These are phyloP conservation scores for Populus hybrid DNA, from an alignment of 441 rosid species.

Conservation along the genomic window DNA sequence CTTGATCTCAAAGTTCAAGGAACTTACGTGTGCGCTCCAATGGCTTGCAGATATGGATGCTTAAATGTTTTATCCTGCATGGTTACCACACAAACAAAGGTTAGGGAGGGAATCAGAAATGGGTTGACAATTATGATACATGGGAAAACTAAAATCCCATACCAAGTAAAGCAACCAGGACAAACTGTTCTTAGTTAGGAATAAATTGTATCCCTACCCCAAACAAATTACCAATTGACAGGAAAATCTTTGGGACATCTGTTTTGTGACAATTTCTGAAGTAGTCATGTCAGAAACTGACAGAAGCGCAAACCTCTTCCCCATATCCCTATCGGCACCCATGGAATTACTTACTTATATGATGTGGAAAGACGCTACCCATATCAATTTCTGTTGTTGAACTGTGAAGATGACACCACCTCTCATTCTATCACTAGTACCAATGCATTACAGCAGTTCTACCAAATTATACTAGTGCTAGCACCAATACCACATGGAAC, in stretches of 20 bases:
- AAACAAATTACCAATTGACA: not conserved
- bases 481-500: too few relatives aligned
- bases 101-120: constrained; percentile 14
- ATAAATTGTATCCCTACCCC: not conserved
- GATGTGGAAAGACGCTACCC: not conserved
- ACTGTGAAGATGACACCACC: not conserved
- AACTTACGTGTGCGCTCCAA: constrained; percentile 93
- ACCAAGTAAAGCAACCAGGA: not conserved
- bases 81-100: constrained; percentile 18
- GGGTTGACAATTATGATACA: not conserved
- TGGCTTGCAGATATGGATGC: constrained; percentile 94
- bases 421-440: not conserved
- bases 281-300: not conserved
- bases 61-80: constrained; percentile 92
- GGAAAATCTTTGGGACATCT: not conserved
- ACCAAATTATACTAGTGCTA: not conserved
- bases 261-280: not conserved
- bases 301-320: not conserved
- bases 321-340: not conserved
- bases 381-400: not conserved
- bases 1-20: not conserved
- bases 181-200: not conserved
- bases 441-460: too few relatives aligned
- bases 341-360: not conserved
- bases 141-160: not conserved